Evolutionary conservation across 2,329 filamentous ascomycete genomes (phyloP).

Genomic region (Aureobasidium sp.): DNA sequence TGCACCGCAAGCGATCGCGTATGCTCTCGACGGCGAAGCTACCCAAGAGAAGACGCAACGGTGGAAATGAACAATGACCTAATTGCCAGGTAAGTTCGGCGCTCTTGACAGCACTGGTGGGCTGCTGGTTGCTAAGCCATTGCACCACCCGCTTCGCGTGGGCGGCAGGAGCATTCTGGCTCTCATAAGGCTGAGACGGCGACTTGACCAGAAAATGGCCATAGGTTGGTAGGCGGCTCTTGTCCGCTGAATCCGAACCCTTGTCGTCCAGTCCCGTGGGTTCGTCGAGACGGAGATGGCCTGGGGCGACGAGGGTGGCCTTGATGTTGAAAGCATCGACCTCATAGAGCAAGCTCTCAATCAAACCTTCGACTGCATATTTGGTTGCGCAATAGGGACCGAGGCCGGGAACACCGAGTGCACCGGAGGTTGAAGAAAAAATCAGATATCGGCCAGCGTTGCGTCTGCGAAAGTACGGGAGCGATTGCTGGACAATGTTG

Average conservation of each 20-base stretch:
- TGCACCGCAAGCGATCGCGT: constrained; percentile 75
- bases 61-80: constrained; percentile 90
- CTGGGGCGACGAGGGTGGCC: constrained; percentile 86
- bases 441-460: constrained; percentile 74
- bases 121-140: constrained; percentile 89
- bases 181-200: constrained; percentile 72
- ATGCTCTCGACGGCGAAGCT: constrained; percentile 96
- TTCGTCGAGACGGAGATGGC: constrained; percentile 81
- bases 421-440: constrained; percentile 87
- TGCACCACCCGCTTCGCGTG: constrained; percentile 89
- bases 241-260: constrained; percentile 23
- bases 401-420: constrained; percentile 85
- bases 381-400: constrained; percentile 96
- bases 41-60: constrained; percentile 75
- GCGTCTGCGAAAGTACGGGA: constrained; percentile 69
- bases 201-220: constrained; percentile 89
- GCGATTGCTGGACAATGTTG: constrained; percentile 81
- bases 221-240: constrained; percentile 60
- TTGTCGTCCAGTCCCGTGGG: constrained; percentile 36
- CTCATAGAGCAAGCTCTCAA: constrained; percentile 96
- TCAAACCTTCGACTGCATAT: constrained; percentile 90
- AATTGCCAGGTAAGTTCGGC: constrained; percentile 91
- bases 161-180: constrained; percentile 70
- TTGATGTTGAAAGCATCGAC: constrained; percentile 88
- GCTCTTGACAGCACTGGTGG: constrained; percentile 85